Evolutionary conservation across 2,329 filamentous ascomycete species (phyloP).

Genomic region (Claviceps pusilla): DNA sequence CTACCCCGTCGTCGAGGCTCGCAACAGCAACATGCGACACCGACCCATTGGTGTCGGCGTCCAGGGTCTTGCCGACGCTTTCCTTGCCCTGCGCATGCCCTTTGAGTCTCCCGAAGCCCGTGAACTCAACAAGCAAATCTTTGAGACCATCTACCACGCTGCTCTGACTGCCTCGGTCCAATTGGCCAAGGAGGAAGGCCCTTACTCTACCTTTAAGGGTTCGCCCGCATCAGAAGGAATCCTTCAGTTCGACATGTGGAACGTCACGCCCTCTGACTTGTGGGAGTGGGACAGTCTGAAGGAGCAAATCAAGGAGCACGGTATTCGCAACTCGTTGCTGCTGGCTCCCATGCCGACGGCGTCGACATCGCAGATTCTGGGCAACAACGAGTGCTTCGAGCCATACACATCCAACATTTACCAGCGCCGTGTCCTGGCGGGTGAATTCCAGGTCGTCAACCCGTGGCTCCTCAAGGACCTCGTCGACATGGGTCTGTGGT

Average conservation of each 20-base stretch:
- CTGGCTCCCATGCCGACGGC: slow-evolving; percentile 97
- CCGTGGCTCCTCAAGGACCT: slow-evolving; percentile 97
- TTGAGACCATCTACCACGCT: slow-evolving; percentile 98
- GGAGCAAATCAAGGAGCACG: slow-evolving; percentile 79
- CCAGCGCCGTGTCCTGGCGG: slow-evolving; percentile 90
- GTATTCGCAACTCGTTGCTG: slow-evolving; percentile 87
- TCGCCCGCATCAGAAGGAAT: slow-evolving; percentile 90
- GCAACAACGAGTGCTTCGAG: slow-evolving; percentile 99
- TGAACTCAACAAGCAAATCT: slow-evolving; percentile 93
- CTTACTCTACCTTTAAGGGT: slow-evolving; percentile 83
- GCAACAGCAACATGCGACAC: slow-evolving; percentile 94
- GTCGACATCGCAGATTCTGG: slow-evolving; percentile 91
- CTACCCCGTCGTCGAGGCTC: slow-evolving; percentile 90
- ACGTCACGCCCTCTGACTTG: slow-evolving; percentile 78
- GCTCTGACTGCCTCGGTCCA: slow-evolving; percentile 80
- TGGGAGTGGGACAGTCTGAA: slow-evolving; percentile 94
- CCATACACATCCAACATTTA: slow-evolving; percentile 99
- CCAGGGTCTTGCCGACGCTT: slow-evolving; percentile 92
- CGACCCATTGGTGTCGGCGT: slow-evolving; percentile 92
- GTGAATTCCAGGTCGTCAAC: slow-evolving; percentile 99
- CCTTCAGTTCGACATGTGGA: slow-evolving; percentile 98
- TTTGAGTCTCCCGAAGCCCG: slow-evolving; percentile 93
- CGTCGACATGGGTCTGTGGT: slow-evolving; percentile 95
- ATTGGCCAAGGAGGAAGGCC: slow-evolving; percentile 65
- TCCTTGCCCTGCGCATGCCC: slow-evolving; percentile 88